Percentiles rank a stretch among this genome's conserved stretches.
phyloP scores from a whole-genome alignment of 2,329 filamentous ascomycete genomes.

The Aspergillus aculeatus region DNA sequence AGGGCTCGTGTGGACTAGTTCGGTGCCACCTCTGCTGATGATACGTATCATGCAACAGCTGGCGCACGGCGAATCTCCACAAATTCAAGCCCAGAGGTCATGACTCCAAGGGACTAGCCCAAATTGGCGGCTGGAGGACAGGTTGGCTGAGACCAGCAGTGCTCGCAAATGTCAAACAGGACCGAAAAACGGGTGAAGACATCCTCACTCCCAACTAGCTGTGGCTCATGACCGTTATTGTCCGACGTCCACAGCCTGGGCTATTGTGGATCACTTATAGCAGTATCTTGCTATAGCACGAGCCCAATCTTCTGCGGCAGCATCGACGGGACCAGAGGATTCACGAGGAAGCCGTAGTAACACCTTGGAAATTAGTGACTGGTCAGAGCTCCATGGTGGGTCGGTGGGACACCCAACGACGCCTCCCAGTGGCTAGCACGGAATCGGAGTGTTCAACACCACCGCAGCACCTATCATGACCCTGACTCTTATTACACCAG shows the following conservation, averaged over 20 bases:
- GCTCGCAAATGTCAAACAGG: background rate
- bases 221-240: background rate
- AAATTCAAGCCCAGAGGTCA: background rate
- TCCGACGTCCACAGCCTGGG: background rate
- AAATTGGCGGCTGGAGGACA: background rate
- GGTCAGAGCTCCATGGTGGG: background rate
- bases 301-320: background rate
- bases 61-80: background rate
- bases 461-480: background rate
- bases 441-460: background rate
- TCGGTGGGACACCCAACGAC: background rate
- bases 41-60: constrained; percentile 6
- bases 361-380: background rate
- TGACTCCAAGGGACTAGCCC: background rate
- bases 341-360: background rate
- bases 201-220: background rate
- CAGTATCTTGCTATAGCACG: background rate
- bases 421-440: background rate
- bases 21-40: background rate
- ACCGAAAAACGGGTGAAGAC: background rate
- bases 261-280: background rate
- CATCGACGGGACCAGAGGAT: background rate
- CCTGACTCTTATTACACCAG: background rate
- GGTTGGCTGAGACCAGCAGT: background rate
- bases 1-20: background rate